Base-by-base conservation (phyloP, 495 filamentous ascomycete species). In the Penicillium cataractarum region DNA sequence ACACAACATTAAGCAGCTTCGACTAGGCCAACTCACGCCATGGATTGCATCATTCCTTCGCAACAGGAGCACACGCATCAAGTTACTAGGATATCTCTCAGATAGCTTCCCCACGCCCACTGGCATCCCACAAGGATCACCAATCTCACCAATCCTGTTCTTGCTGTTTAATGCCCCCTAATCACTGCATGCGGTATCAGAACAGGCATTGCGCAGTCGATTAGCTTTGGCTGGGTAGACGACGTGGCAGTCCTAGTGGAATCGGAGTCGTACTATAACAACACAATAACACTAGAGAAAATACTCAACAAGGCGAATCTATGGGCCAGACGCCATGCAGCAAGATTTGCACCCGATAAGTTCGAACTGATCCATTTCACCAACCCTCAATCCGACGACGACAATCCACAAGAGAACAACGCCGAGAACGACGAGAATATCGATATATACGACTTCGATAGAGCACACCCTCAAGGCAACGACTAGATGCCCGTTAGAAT, bases 291-390 rank as follows among this genome's bases (percentile, higher is more conserved):
- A 15, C 59, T 71, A 2, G 6, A 65, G 7, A 31, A 15, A 6
- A 53, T 46, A 6, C 24, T 56, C 7, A n/a, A 13, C 8, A 57
- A 46, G 13, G 60, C 62, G 0, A 54, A 61, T 2, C 24, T 21
- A 17, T 75, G 58, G 65, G 61, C 62, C 0, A 39, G 21, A 10
- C 22, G 33, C 4, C 59, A 73, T 59, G 56, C 63, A 5, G 67
- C 66, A 5, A 56, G 50, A 13, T 75, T 72, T n/a, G 50, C 60
- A 0, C 44, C 57, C 0, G 44, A 67, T 0, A 74, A 64, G 7
- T 64, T 57, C 35, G 58, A 44, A 32, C 51, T 64, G 0, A 52
- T 67, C 9, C 50, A 67, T 21, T 61, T 64, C 44, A 31, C 7
- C 3, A 58, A 63, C 26, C 35, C 51, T 0, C 32, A 15, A 1